Percentiles rank a stretch among this genome's conserved stretches.
phyloP scores from a whole-genome alignment of 2,329 filamentous ascomycete species.

The Diplodia corticola region DNA sequence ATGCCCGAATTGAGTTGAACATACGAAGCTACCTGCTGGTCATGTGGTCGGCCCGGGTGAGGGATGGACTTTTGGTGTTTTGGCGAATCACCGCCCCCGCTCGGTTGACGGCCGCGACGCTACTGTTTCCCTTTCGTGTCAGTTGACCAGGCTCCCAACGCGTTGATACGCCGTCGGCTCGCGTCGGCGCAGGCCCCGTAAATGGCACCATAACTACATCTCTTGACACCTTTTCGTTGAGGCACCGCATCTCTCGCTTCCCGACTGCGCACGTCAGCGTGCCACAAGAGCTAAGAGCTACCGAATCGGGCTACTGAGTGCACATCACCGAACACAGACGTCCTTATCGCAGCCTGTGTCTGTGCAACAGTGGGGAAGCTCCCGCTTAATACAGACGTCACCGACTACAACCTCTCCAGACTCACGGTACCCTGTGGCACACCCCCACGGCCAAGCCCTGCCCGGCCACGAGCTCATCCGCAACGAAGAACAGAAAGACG shows the following conservation, averaged over 20 bases:
- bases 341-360: constrained; percentile 11
- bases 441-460: too few relatives aligned
- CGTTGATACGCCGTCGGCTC: not conserved
- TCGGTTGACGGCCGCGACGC: not conserved
- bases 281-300: not conserved
- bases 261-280: not conserved
- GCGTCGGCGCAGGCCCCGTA: not conserved
- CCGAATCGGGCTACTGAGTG: not conserved
- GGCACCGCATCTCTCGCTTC: not conserved
- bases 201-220: not conserved
- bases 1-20: too few relatives aligned
- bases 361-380: constrained; percentile 11
- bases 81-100: not conserved
- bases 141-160: constrained; percentile 3
- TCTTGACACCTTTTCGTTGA: constrained; percentile 1
- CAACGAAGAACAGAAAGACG: not conserved
- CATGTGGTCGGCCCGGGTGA: not conserved
- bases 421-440: too few relatives aligned
- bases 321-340: not conserved
- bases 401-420: not conserved
- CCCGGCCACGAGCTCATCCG: too few relatives aligned
- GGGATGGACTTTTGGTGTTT: not conserved
- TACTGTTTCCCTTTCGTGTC: not conserved
- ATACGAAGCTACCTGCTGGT: not conserved
- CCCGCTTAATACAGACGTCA: not conserved